Evolutionary conservation across 129 eudicot genomes (phyloP).

Genomic region (Dittrichia graveolens): DNA sequence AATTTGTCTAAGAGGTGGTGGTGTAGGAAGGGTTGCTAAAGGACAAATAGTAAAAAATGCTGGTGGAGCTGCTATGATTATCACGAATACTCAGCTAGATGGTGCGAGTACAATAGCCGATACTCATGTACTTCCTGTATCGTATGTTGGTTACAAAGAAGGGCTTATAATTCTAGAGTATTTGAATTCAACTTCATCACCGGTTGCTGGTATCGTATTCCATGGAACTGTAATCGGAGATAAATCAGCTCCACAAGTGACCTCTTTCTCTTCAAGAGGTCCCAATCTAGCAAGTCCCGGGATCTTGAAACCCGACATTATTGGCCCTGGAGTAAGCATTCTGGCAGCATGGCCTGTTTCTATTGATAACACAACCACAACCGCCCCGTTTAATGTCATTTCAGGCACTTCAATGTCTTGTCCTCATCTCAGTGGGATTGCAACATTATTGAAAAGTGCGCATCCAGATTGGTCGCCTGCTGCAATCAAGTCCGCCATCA

Average conservation of each 20-base stretch:
- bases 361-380: constrained; percentile 31
- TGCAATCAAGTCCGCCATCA: constrained; percentile 55
- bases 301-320: constrained; percentile 56
- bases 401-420: constrained; percentile 65
- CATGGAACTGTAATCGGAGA: constrained; percentile 52
- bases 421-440: constrained; percentile 66
- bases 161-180: constrained; percentile 42
- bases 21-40: constrained; percentile 32
- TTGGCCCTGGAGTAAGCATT: constrained; percentile 62
- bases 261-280: constrained; percentile 58
- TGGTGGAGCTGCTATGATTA: constrained; percentile 78
- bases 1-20: constrained; percentile 47
- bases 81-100: constrained; percentile 37
- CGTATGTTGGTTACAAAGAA: constrained; percentile 47
- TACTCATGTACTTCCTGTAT: constrained; percentile 57
- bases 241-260: constrained; percentile 43
- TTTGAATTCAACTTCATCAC: constrained; percentile 50
- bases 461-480: constrained; percentile 70
- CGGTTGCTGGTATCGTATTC: constrained; percentile 53
- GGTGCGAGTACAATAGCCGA: constrained; percentile 50
- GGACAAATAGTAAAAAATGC: constrained; percentile 52
- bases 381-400: constrained; percentile 37
- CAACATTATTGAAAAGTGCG: constrained; percentile 44
- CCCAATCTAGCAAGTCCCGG: constrained; percentile 52
- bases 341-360: constrained; percentile 60